A percentile compares a stretch with the other conserved stretches of the same genome.
These are phyloP conservation scores for Adansonia digitata DNA, from an alignment of 345 rosid genomes.

Conservation along the genomic window DNA sequence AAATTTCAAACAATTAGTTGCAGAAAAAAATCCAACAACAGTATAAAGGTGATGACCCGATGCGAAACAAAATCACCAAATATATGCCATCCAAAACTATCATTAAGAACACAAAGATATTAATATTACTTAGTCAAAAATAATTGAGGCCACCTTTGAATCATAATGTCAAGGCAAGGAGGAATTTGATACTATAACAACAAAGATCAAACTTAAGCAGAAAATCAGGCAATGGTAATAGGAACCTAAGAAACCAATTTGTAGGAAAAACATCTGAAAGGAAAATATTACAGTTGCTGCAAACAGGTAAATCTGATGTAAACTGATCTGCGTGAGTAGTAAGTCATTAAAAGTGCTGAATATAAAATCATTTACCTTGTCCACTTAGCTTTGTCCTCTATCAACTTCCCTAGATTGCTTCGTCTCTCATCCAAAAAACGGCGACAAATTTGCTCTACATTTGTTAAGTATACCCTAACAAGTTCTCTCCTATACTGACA, in stretches of 20 bases:
- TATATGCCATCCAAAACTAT: not conserved
- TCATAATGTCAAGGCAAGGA: not conserved
- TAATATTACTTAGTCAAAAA: not conserved
- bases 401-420: constrained; percentile 56
- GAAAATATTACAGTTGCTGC: not conserved
- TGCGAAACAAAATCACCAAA: not conserved
- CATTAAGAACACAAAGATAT: not conserved
- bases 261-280: not conserved
- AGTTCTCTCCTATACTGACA: constrained; percentile 84
- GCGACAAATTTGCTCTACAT: constrained; percentile 81
- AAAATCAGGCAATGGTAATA: not conserved
- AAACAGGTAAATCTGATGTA: not conserved
- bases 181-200: not conserved
- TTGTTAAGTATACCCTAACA: constrained; percentile 77
- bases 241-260: not conserved
- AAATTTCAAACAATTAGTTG: constrained; percentile 6
- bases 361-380: constrained; percentile 50
- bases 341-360: not conserved
- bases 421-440: constrained; percentile 81
- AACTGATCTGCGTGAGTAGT: not conserved
- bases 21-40: not conserved
- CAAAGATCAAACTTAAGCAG: not conserved
- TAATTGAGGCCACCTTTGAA: not conserved
- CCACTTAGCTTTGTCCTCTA: constrained; percentile 82
- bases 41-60: not conserved